Conservation (phyloP, 2,329 filamentous ascomycete species). For the Aspergillus floridensis region DNA sequence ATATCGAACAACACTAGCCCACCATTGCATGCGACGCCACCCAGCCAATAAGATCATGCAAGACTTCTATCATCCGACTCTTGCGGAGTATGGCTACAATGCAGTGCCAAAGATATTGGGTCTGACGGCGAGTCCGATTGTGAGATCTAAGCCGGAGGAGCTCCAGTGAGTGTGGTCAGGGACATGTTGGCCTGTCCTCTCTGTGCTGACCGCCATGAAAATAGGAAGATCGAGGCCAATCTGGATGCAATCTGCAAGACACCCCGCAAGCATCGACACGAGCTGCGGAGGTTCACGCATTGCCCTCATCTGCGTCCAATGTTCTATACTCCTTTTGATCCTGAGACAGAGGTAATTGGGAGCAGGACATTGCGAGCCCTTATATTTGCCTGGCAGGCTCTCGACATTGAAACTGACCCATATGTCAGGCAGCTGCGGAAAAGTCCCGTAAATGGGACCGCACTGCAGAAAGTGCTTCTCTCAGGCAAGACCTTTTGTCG, state of each 20-base stretch:
- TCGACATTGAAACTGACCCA: constrained; percentile 63
- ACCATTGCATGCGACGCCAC: constrained; percentile 66
- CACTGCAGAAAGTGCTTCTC: constrained; percentile 28
- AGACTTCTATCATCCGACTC: constrained; percentile 62
- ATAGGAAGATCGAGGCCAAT: constrained; percentile 61
- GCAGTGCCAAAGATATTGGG: constrained; percentile 68
- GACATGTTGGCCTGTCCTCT: background rate
- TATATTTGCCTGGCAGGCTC: constrained; percentile 34
- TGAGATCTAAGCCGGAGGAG: constrained; percentile 55
- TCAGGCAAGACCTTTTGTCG: constrained; percentile 42
- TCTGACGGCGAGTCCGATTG: constrained; percentile 75
- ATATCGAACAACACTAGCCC: constrained; percentile 48
- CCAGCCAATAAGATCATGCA: constrained; percentile 70
- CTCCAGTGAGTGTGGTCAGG: constrained; percentile 46
- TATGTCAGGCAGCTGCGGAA: constrained; percentile 51
- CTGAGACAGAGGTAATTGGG: background rate
- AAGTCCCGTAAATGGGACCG: constrained; percentile 35
- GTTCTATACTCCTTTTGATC: constrained; percentile 14
- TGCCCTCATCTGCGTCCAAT: constrained; percentile 51
- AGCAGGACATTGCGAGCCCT: constrained; percentile 46
- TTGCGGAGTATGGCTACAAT: constrained; percentile 26
- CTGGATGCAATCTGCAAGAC: constrained; percentile 68
- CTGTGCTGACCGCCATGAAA: background rate
- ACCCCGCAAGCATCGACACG: constrained; percentile 65
- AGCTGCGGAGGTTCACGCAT: constrained; percentile 67